Conservation (phyloP, 257 asterid species). For the Jacaranda copaia region DNA sequence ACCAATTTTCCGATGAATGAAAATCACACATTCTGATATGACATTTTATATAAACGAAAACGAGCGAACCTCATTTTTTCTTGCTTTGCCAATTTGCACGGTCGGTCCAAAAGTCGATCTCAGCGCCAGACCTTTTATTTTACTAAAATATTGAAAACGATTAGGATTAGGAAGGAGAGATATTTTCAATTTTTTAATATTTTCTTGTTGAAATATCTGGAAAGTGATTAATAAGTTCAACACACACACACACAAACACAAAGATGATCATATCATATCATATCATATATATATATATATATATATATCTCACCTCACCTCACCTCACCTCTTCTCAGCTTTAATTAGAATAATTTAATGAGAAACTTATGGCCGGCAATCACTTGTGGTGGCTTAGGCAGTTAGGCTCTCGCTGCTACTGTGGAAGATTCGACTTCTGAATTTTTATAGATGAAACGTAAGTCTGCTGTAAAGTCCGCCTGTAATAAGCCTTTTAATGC, state of each 20-base stretch:
- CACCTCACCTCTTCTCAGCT: neutral
- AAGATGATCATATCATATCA: neutral
- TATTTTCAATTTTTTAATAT: slow-evolving; percentile 34
- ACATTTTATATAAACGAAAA: neutral
- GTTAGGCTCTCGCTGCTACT: slow-evolving; percentile 27
- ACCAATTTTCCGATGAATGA: slow-evolving; percentile 19
- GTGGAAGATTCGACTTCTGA: slow-evolving; percentile 32
- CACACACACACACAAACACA: too few relatives aligned
- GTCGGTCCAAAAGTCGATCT: neutral
- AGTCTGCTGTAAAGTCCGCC: slow-evolving; percentile 16
- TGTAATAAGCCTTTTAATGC: neutral
- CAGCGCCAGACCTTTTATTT: neutral
- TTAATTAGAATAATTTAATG: slow-evolving; percentile 41
- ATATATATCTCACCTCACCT: too few relatives aligned
- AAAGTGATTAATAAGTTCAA: slow-evolving; percentile 34
- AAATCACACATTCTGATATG: slow-evolving; percentile 22
- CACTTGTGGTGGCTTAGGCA: slow-evolving; percentile 41
- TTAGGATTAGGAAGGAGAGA: slow-evolving; percentile 22
- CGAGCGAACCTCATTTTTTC: slow-evolving; percentile 44
- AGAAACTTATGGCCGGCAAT: slow-evolving; percentile 48
- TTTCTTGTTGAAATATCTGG: slow-evolving; percentile 43
- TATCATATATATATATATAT: too few relatives aligned
- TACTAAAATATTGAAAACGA: neutral
- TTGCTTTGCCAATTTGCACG: too few relatives aligned
- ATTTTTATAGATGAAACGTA: neutral